Evolutionary conservation across 306 rosid genomes (phyloP).

Genomic region (Prinsepia uniflora): DNA sequence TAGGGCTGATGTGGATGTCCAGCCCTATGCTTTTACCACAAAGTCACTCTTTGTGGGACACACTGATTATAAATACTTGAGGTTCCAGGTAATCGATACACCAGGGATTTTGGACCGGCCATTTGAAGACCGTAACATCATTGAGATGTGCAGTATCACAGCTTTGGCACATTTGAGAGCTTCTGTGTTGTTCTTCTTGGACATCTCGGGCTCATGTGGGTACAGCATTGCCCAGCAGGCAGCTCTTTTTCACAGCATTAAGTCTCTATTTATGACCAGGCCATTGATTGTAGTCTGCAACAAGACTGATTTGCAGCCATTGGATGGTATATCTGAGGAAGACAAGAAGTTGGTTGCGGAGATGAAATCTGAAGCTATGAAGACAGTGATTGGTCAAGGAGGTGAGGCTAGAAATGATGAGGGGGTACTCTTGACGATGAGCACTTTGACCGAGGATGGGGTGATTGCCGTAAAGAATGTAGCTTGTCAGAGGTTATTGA

Average conservation of each 20-base stretch:
- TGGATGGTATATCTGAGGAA: constrained; percentile 73
- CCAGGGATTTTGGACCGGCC: constrained; percentile 93
- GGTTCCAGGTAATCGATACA: constrained; percentile 90
- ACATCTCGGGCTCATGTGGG: constrained; percentile 87
- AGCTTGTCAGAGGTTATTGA: constrained; percentile 74
- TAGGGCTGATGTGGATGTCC: constrained; percentile 92
- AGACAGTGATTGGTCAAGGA: constrained; percentile 69
- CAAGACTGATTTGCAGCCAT: constrained; percentile 81
- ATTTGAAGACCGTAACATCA: constrained; percentile 79
- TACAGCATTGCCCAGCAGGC: constrained; percentile 87
- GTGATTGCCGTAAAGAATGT: constrained; percentile 80
- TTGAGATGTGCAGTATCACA: constrained; percentile 96
- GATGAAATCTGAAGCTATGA: constrained; percentile 83
- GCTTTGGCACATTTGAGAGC: constrained; percentile 87
- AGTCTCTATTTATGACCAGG: constrained; percentile 42
- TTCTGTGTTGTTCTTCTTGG: constrained; percentile 85
- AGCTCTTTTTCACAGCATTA: constrained; percentile 80
- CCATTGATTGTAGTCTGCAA: constrained; percentile 47
- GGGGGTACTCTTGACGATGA: constrained; percentile 69
- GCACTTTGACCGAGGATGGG: constrained; percentile 84
- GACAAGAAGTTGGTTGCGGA: constrained; percentile 72
- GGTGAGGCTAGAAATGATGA: constrained; percentile 60
- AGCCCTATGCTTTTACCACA: constrained; percentile 90
- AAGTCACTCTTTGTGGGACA: constrained; percentile 90
- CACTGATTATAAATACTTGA: constrained; percentile 73